Evolutionary conservation across 208 protist genomes (phyloP), one percentile per base, ranked within the genome.

Genomic region (Crithidia thermophila): DNA sequence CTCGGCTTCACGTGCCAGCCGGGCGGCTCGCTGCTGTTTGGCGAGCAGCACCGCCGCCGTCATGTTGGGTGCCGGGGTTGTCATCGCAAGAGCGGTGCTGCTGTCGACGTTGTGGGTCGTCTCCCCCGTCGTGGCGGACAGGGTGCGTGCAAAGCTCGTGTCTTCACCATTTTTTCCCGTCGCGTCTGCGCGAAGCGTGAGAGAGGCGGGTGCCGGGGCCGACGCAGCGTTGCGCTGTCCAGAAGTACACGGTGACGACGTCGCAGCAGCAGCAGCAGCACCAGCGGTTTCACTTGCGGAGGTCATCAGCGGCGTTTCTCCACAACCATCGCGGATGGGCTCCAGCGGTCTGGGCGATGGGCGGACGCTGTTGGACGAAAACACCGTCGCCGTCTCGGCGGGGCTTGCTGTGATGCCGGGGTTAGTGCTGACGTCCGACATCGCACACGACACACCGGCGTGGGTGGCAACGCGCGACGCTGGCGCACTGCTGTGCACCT

Each of bases 1-100:
- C 23, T 51, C 50, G 36, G 52, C 57, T 31, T 60, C 61, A 42
- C 58, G 16, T 21, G 40, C 58, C 11, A 69, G 23, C 3, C 70
- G 66, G 25, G 45, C 42, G 20, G 45, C 66, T 10, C 73, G 69
- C 21, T 56, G 61, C 36, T 75, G 59, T 45, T 75, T 75, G 16
- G 61, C 69, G 31, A 63, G 9, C 3, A 75, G 42, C 6, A 75
- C 51, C 30, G 69, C 61, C 1, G 69, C 69, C 6, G 60, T 27
- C 39, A 63, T 34, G 11, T 25, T 23, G 20, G 21, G 18, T 1
- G 50, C 11, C 14, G 31, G 14, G 16, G 13, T 3, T 0, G 61
- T 16, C 8, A 39, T 9, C 16, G 40, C 9, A 14, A 27, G 47
- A 51, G 51, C 27, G 34, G 52, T n/a, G 4, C 33, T 3, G 66